Evolutionary conservation across 192 early-diverging fungal genomes (phyloP).

Genomic region (Irineochytrium annulatum): DNA sequence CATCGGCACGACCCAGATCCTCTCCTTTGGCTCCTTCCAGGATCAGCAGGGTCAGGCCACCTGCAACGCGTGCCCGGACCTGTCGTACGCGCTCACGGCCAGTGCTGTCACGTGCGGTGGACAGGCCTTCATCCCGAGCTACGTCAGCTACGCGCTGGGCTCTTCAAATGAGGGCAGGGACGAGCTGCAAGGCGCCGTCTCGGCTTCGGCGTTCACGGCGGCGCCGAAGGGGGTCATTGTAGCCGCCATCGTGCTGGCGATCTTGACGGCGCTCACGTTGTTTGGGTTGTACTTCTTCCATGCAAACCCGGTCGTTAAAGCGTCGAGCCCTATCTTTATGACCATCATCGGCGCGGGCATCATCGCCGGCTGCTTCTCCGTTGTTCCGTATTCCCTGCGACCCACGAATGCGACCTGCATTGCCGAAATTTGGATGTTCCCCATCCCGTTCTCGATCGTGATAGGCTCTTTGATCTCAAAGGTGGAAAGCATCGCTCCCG

Average conservation of each 20-base stretch:
- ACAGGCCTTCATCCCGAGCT: neutral
- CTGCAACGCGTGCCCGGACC: neutral
- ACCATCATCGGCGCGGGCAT: neutral
- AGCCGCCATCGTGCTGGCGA: neutral
- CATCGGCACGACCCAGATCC: neutral
- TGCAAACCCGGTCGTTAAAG: neutral
- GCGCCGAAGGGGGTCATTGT: neutral
- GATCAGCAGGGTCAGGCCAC: neutral
- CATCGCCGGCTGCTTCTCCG: neutral
- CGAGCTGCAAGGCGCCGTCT: neutral
- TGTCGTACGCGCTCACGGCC: neutral
- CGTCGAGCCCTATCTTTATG: neutral
- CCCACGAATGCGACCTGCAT: neutral
- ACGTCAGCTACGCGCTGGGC: neutral
- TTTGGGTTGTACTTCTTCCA: neutral
- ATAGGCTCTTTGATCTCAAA: neutral
- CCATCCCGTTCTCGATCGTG: neutral
- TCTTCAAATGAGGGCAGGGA: neutral
- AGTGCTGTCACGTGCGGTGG: neutral
- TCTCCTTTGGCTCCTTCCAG: neutral
- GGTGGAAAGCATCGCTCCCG: too few species aligned
- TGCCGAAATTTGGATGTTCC: constrained; percentile 4
- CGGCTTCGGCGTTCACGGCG: neutral
- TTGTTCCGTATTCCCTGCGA: neutral
- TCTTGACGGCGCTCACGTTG: neutral